Percentiles rank a stretch among this genome's conserved stretches.
Evolutionary conservation across 148 eudicot species (phyloP).

Genomic region (Limonium bicolor): DNA sequence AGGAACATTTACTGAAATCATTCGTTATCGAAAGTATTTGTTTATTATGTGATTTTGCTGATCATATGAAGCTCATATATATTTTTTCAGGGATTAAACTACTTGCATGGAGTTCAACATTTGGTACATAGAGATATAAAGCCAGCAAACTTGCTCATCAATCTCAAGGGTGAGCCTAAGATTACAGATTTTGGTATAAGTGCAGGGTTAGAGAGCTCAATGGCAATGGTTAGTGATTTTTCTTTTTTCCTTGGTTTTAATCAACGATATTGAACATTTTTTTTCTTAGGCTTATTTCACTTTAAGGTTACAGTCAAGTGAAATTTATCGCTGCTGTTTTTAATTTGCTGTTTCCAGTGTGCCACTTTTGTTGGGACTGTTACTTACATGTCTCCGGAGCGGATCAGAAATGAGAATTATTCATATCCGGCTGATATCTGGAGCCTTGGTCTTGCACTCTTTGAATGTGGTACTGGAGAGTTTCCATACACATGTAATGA

Average conservation of each 20-base stretch:
- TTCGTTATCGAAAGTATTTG: background rate
- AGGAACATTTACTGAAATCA: conserved; percentile 1
- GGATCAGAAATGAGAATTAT: conserved; percentile 85
- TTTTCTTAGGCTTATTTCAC: too few relatives aligned
- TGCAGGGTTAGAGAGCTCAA: conserved; percentile 91
- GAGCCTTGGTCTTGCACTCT: conserved; percentile 98
- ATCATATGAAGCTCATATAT: conserved; percentile 8
- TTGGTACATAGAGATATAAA: conserved; percentile 94
- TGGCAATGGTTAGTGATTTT: conserved; percentile 70
- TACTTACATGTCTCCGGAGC: conserved; percentile 96
- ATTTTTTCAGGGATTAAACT: conserved; percentile 55
- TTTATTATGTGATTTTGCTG: background rate
- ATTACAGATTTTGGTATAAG: conserved; percentile 98
- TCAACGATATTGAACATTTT: too few relatives aligned
- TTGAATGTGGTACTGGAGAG: conserved; percentile 94
- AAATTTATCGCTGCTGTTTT: background rate
- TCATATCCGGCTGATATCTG: conserved; percentile 98
- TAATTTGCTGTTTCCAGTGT: conserved; percentile 29
- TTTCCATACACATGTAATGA: conserved; percentile 74
- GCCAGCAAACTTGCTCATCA: conserved; percentile 92
- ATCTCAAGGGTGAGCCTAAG: conserved; percentile 94
- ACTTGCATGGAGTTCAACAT: conserved; percentile 79
- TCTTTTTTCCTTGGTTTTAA: background rate
- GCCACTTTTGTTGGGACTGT: conserved; percentile 98
- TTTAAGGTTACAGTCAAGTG: too few relatives aligned